Conservation (phyloP, 1,139 yeast species). For the Candida tunisiensis region DNA sequence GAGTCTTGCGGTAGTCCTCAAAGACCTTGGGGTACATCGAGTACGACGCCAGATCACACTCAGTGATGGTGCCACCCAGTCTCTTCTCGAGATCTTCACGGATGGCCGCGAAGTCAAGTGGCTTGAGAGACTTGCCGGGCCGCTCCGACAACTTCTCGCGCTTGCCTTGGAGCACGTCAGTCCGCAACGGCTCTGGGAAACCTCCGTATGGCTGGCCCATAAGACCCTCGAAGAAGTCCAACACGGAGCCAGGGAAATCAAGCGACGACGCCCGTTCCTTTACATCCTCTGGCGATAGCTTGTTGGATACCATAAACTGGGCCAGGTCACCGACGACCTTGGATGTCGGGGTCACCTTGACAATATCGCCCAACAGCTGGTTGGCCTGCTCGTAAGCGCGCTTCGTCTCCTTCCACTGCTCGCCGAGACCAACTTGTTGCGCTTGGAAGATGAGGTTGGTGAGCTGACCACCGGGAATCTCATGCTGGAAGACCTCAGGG, state of each 20-base stretch:
- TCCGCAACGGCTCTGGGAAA: conserved; percentile 96
- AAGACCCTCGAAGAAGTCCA: conserved; percentile 96
- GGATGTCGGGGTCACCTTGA: conserved; percentile 96
- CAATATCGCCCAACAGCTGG: conserved; percentile 81
- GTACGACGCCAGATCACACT: conserved; percentile 85
- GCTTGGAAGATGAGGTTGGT: conserved; percentile 98
- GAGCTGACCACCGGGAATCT: conserved; percentile 98
- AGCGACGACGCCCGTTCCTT: conserved; percentile 70
- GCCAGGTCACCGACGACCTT: conserved; percentile 99
- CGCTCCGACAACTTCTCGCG: conserved; percentile 77
- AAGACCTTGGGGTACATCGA: conserved; percentile 97
- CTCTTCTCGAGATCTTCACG: conserved; percentile 50
- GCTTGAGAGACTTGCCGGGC: conserved; percentile 81
- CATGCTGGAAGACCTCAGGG: conserved; percentile 96
- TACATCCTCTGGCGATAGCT: conserved; percentile 72
- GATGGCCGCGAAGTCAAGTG: conserved; percentile 59
- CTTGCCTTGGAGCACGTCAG: conserved; percentile 75
- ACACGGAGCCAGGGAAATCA: conserved; percentile 96
- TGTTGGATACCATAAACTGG: conserved; percentile 96
- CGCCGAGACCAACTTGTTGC: conserved; percentile 93
- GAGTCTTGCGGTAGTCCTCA: conserved; percentile 63
- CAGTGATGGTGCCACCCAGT: conserved; percentile 37
- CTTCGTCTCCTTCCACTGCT: conserved; percentile 92
- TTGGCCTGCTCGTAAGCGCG: conserved; percentile 86
- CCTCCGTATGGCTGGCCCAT: conserved; percentile 99